These are phyloP conservation scores for Plicaturopsis crispa DNA, from an alignment of 768 basidiomycete species.

Conservation along the genomic window DNA sequence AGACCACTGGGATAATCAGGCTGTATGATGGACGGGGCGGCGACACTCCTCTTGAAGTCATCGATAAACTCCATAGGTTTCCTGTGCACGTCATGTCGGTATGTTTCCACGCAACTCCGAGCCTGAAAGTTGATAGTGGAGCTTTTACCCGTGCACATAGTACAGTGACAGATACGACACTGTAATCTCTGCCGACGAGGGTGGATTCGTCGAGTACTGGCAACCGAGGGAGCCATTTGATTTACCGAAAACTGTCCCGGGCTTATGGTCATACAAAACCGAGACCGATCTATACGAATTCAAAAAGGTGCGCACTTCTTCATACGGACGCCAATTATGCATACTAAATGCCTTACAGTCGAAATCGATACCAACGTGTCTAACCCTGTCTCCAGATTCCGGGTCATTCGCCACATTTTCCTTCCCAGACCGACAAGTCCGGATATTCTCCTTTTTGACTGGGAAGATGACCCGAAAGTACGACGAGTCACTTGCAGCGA, in stretches of 20 bases:
- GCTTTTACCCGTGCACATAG: constrained; percentile 30
- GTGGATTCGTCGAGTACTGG: constrained; percentile 97
- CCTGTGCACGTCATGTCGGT: constrained; percentile 92
- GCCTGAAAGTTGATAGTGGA: neutral
- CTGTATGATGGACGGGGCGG: constrained; percentile 92
- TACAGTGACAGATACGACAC: constrained; percentile 88
- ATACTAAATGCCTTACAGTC: constrained; percentile 40
- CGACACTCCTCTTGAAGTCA: constrained; percentile 65
- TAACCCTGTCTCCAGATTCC: constrained; percentile 85
- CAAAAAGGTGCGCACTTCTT: constrained; percentile 68
- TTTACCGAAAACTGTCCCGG: constrained; percentile 66
- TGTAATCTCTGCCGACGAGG: constrained; percentile 91
- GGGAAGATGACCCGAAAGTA: constrained; percentile 91
- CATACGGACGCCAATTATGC: neutral
- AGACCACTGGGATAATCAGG: constrained; percentile 62
- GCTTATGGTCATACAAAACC: constrained; percentile 86
- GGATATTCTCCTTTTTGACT: constrained; percentile 84
- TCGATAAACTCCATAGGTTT: constrained; percentile 74
- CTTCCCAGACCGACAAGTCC: constrained; percentile 87
- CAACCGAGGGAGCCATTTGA: constrained; percentile 84
- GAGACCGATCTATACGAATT: constrained; percentile 95
- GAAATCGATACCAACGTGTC: constrained; percentile 85
- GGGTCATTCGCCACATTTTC: constrained; percentile 92
- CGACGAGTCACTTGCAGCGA: constrained; percentile 87
- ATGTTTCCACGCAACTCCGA: constrained; percentile 19